Percentiles rank a stretch among this genome's conserved stretches.
Conservation (phyloP, 495 filamentous ascomycete species). For the Lentithecium fluviatile region DNA sequence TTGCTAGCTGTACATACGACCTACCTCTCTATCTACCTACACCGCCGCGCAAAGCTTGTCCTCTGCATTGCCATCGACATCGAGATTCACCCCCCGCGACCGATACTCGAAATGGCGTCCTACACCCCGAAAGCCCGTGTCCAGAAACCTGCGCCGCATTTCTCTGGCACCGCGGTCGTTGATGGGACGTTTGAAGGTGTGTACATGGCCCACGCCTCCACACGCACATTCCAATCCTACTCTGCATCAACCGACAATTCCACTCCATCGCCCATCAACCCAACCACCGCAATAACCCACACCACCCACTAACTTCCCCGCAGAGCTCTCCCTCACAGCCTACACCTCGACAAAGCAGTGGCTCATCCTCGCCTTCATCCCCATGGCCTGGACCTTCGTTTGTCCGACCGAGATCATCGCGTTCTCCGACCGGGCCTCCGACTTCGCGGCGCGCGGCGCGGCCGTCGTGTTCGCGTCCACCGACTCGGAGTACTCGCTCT, state of each 20-base stretch:
- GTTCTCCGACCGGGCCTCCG: conserved; percentile 47
- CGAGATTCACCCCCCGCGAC: too few relatives aligned
- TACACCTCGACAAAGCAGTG: conserved; percentile 49
- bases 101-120: too few relatives aligned
- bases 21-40: too few relatives aligned
- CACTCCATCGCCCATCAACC: too few relatives aligned
- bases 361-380: conserved; percentile 53
- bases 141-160: conserved; percentile 54
- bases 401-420: conserved; percentile 56
- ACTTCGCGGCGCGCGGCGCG: conserved; percentile 48
- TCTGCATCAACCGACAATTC: too few relatives aligned
- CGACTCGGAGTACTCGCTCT: conserved; percentile 53
- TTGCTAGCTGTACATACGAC: too few relatives aligned
- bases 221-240: too few relatives aligned
- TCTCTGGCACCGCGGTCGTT: conserved; percentile 36
- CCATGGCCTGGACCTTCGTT: conserved; percentile 57
- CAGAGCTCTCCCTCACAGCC: conserved; percentile 47
- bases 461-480: conserved; percentile 54
- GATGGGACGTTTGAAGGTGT: conserved; percentile 40
- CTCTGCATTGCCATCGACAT: too few relatives aligned
- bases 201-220: too few relatives aligned
- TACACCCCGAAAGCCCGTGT: conserved; percentile 46
- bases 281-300: background rate
- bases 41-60: too few relatives aligned
- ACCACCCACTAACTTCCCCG: background rate